Base-by-base conservation (phyloP, 2,329 filamentous ascomycete genomes). In the Colletotrichum sidae region DNA sequence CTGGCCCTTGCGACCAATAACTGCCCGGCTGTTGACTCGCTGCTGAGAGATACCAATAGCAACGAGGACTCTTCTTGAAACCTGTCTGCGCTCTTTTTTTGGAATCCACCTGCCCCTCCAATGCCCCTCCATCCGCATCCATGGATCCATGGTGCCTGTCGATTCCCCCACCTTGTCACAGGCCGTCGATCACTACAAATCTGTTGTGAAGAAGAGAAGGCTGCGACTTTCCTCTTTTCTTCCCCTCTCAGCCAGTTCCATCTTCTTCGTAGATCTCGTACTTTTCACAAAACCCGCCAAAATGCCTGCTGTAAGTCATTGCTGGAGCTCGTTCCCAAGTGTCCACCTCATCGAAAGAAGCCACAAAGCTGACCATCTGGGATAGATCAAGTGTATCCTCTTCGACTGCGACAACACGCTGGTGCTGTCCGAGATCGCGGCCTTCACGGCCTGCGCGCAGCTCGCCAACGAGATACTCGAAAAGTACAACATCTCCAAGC, bases 331-430 rank as follows among this genome's bases (percentile, higher is more conserved):
- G 8, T 44, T 34, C 10, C 17, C 9, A 15, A 42, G 17, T 17
- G 11, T 15, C 41, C 0, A 9, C 10, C 33, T 25, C 3, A 25
- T 5, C 25, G 25, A 25, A 25, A 25, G 25, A 25, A 5, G 4
- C 4, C 3, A 25, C 25, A 25, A 25, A 25, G 6, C 63, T 66
- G 2, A 66, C 33, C 37, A 6, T 34, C 11, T 4, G 9, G 15
- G 7, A n/a, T 68, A 89, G 84, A 90, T 92, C 79, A 91, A 84
- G 65, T 86, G 90, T 69, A 82, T 93, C 74, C 86, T 93, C 72
- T 91, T 93, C 78, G 91, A 93, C 78, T 90, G 86, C 79, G 87
- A 97, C 87, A 97, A 97, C 86, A 97, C 94, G 70, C 92, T 97
- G 77, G 93, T 96, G 77, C 88, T 96, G 72, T 96, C 93, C 58